Base-by-base conservation (phyloP, 352 stramenopile genomes). In the Albugo candida region DNA sequence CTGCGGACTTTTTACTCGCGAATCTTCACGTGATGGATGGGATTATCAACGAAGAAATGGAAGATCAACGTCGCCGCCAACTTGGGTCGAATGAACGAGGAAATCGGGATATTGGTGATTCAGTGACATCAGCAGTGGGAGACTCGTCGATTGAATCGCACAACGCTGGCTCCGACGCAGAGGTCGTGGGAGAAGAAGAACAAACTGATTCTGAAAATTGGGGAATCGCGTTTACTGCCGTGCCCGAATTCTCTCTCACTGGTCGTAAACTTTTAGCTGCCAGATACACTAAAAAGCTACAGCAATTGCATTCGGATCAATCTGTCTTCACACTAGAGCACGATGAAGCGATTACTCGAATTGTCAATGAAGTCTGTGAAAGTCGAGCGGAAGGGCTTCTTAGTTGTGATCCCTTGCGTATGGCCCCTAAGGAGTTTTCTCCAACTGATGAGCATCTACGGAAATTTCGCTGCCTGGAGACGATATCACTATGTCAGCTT, bases 351-450 rank as follows among this genome's bases (percentile, higher is more conserved):
- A 61, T 92, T 5, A 77, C 87, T 3, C 63, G 79, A 44, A 61
- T 92, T 31, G 76, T 92, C 12, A 92, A 92, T 45, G 74, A 81
- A 37, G 73, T 89, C 14, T 92, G 76, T 39, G 79, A 89, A 45
- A 53, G 70, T 6, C 71, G 78, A 6, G 76, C 77, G 0, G 76
- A 89, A 49, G 77, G 72, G 5, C 52, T 83, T 14, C 38, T 85
- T 36, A 86, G 60, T 36, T 89, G 76, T 43, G 79, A 92, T 40
- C 77, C 79, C 13, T 55, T 92, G n/a, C 75, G 79, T 1, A 87
- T 92, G 72, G 48, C 64, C 0, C 72, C 74, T 2, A 74, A 92
- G 17, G 79, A 92, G 20, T 88, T 92, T 54, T 52, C 60, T 13
- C 72, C 71, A 0, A 77, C 62, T 3, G 63, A 80, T 18, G 72